Base-by-base conservation (phyloP, 176 grass and related monocot species). In the Thalia dealbata region DNA sequence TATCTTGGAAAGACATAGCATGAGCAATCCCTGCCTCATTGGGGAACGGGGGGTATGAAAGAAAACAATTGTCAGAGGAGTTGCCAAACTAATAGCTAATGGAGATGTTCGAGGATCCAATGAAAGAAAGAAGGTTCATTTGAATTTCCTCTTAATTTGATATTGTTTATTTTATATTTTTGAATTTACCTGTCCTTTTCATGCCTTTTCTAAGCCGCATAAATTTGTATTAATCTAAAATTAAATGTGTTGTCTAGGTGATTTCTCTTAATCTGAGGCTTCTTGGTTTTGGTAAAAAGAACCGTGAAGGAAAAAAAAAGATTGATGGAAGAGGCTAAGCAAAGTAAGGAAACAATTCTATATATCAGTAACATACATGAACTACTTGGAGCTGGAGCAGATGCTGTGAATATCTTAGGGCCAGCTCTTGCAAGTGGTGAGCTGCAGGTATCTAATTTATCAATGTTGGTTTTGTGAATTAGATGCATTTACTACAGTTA, bases 371-470 rank as follows among this genome's bases (percentile, higher is more conserved):
- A 96, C 70, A 89, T 96, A 44, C 92, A 96, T 69, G 92, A 89
- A 25, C 79, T 96, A 77, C 92, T 96, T 18, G 92, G 92, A 84
- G 92, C 14, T 87, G 85, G 92, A 89, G 50, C 89, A 89, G 93
- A 97, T 86, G 93, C 93, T 58, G 93, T 89, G 38, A 97, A 97
- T 85, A 92, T 97, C 65, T 80, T 97, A 62, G 92, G 92, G 69
- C 93, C 93, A 79, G 89, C 93, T 84, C 93, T 97, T 83, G 89
- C 89, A 16, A 97, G 93, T 84, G 93, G 93, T 82, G 93, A 97
- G 90, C 76, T 97, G 22, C 93, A 97, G 89, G 93, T 97, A 90
- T 29, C 32, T 50, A 6, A 73, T 8, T 72, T 21, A 58, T 45
- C 67, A 10, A 61, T n/a, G 8, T 46, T 70, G 10, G 23, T 18